These are phyloP conservation scores for Phymatotrichopsis omnivora DNA, from an alignment of 2,329 filamentous ascomycete species.

Conservation along the genomic window DNA sequence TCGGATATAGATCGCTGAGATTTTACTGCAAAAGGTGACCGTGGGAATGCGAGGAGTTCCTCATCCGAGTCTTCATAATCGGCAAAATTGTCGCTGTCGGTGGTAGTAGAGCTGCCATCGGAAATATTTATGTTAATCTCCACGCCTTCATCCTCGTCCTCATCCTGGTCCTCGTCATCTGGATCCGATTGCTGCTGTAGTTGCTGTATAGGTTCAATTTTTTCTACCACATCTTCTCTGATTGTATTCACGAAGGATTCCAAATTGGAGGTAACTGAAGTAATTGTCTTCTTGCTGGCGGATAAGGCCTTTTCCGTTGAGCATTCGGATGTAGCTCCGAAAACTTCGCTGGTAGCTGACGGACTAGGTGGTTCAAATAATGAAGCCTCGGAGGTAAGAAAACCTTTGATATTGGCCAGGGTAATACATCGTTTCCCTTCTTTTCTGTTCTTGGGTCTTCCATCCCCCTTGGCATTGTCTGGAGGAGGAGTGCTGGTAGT, in stretches of 20 bases:
- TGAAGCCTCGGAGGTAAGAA: slow-evolving; percentile 19
- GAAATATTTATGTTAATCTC: not conserved
- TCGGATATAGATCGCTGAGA: not conserved
- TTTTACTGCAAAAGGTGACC: slow-evolving; percentile 6
- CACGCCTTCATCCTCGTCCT: slow-evolving; percentile 4
- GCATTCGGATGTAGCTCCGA: slow-evolving; percentile 20
- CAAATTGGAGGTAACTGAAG: too few relatives aligned
- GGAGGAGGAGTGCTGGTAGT: slow-evolving; percentile 22
- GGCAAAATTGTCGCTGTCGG: slow-evolving; percentile 17
- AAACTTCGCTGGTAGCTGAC: slow-evolving; percentile 14
- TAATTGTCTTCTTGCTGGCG: slow-evolving; percentile 10
- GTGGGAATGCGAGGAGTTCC: slow-evolving; percentile 25
- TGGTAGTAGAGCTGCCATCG: slow-evolving; percentile 5
- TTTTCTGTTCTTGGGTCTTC: slow-evolving; percentile 10
- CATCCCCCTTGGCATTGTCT: slow-evolving; percentile 1
- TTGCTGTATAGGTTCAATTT: not conserved
- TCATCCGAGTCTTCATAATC: slow-evolving; percentile 26
- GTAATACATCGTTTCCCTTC: slow-evolving; percentile 26
- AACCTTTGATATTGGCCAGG: slow-evolving; percentile 22
- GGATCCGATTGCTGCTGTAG: not conserved
- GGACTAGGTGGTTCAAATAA: slow-evolving; percentile 15
- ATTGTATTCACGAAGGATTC: too few relatives aligned
- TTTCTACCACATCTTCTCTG: too few relatives aligned
- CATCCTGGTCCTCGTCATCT: not conserved
- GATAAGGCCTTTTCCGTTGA: slow-evolving; percentile 11